Evolutionary conservation across 208 protist genomes (phyloP), one percentile per base, ranked within the genome.

Genomic region (Trypanosomatidae sp.): DNA sequence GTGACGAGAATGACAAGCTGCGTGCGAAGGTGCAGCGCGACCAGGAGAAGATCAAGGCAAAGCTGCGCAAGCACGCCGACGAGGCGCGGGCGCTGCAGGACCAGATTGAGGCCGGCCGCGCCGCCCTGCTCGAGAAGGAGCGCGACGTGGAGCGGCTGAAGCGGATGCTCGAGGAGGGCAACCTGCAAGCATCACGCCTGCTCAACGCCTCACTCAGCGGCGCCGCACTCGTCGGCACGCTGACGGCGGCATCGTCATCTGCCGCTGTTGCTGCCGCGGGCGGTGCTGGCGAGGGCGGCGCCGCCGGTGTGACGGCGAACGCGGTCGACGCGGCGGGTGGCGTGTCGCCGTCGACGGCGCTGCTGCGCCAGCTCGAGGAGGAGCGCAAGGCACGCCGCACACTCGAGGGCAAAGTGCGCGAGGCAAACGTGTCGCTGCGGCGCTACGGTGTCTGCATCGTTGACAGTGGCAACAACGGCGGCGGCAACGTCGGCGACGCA

Each of bases 11-110:
- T 50, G 50, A 53, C 26, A 89, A 86, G 48, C 63, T 94, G 49
- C 74, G 81, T 43, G 78, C 90, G 55, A 94, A 94, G 71, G 79
- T 94, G 49, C 73, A 88, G 61, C 68, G 76, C 16, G 86, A 94
- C 44, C 79, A 90, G 48, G 86, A 94, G 50, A 87, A 89, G 47
- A 90, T 94, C 41, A 94, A 91, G 58, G 66, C 65, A 7, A 91
- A 89, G 61, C 55, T 94, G 11, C 54, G 56, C 21, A 88, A 91
- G 51, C 58, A 32, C 38, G 86, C 90, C 56, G 79, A 86, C 26
- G 78, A 90, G 55, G 63, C 65, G 42, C 81, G 83, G 57, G 46
- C 63, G 4, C 41, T 86, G 21, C 71, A 83, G 39, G 81, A 90
- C 40, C 65, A 90, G 56, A 33, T 89, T 7, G 78, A 91, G 61